A percentile compares a stretch with the other conserved stretches of the same genome.
Conservation (phyloP, 768 basidiomycete species). For the Pulveroboletus sp. region DNA sequence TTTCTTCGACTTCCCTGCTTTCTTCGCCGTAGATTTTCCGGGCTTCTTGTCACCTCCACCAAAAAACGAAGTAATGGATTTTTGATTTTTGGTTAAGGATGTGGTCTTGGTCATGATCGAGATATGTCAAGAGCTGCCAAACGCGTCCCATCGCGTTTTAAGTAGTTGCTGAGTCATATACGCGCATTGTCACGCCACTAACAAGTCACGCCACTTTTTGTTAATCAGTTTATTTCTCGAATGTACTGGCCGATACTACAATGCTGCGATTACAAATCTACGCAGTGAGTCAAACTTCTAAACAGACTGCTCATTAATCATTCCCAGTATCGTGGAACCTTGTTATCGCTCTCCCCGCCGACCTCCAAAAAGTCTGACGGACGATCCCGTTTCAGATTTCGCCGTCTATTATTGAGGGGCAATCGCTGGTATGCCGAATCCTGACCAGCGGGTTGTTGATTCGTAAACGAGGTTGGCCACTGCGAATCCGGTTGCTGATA, state of each 20-base stretch:
- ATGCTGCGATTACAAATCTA: constrained; percentile 5
- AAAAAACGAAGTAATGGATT: constrained; percentile 57
- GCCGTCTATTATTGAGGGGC: constrained; percentile 76
- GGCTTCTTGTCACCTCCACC: constrained; percentile 31
- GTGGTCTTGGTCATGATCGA: constrained; percentile 50
- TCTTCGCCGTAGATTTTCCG: constrained; percentile 22
- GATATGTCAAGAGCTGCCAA: neutral
- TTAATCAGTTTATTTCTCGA: constrained; percentile 6
- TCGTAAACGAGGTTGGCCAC: constrained; percentile 52
- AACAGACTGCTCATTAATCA: constrained; percentile 25
- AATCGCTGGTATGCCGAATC: constrained; percentile 88
- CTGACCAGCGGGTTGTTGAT: constrained; percentile 63
- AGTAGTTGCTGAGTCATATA: neutral
- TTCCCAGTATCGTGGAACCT: constrained; percentile 78
- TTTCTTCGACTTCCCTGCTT: constrained; percentile 31
- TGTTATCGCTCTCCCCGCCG: constrained; percentile 58
- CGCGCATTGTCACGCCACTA: constrained; percentile 16
- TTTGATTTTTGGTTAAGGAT: constrained; percentile 44
- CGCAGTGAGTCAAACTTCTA: neutral
- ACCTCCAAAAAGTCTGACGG: constrained; percentile 84
- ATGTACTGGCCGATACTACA: constrained; percentile 5
- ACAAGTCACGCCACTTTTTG: neutral
- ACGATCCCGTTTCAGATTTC: constrained; percentile 76
- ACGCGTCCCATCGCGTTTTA: constrained; percentile 16
- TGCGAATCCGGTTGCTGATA: constrained; percentile 38